Evolutionary conservation across 169 alveolate species (phyloP), one percentile per base, ranked within the genome.

Genomic region (Plasmodium sp.): DNA sequence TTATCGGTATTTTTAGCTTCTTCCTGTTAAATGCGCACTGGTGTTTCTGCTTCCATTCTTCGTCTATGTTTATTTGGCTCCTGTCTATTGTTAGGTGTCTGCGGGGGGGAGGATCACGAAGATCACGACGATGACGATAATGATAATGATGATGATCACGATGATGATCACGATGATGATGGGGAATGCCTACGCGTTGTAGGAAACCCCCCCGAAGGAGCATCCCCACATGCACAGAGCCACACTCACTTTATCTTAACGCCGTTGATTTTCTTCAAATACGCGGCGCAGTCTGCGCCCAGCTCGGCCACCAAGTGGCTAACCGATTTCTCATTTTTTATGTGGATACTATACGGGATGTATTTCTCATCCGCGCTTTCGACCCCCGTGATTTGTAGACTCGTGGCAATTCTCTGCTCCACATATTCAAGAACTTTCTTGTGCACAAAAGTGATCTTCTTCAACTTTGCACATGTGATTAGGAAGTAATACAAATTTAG

Each of bases 1-100:
- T 90, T 39, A 90, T 48, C 16, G 94, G 94, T 7, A 90, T 90
- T 90, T 74, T 90, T 9, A 90, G 43, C 48, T 80, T 79, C n/a
- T 62, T 80, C n/a, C 36, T 90, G 27, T 90, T 74, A 39, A 90
- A 90, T 43, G 54, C 31, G 18, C 51, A 81, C 48, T 90, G 84
- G 54, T 90, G 90, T 16, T 79, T 90, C 27, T 81, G 62, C 77
- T 90, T 90, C 91, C 94, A 90, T 33, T 79, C 84, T 6, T 90
- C 94, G 41, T 48, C 90, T 31, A 81, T 81, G 12, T 51, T 90
- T 90, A 90, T 90, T 81, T 90, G 79, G 39, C 81, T n/a, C 56
- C 45, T 79, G 73, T 48, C 92, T 41, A 90, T 81, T 39, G 73
- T 58, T 18, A 90, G 51, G 58, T 90, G 43, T 58, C 94, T 90